A percentile compares a stretch with the other conserved stretches of the same genome.
These are phyloP conservation scores for Erigeron philadelphicus DNA, from an alignment of 140 eudicot genomes.

Conservation along the genomic window DNA sequence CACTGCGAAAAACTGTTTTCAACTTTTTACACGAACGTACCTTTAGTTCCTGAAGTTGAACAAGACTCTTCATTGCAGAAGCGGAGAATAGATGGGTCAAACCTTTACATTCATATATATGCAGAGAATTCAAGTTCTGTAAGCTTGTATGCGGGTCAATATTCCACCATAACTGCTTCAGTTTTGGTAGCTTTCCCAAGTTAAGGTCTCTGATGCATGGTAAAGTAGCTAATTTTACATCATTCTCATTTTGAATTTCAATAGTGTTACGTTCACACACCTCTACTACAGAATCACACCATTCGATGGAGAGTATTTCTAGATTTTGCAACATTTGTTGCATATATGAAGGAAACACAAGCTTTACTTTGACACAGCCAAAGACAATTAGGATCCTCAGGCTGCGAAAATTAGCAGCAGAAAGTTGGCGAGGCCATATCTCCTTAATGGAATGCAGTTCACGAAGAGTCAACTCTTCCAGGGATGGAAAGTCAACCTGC, in stretches of 20 bases:
- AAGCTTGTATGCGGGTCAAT: constrained; percentile 28
- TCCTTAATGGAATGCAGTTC: constrained; percentile 37
- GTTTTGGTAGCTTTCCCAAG: constrained; percentile 36
- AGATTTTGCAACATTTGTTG: constrained; percentile 33
- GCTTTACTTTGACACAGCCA: constrained; percentile 26
- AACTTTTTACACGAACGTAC: constrained; percentile 38
- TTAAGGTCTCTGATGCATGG: constrained; percentile 38
- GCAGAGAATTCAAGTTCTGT: constrained; percentile 35
- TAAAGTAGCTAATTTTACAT: constrained; percentile 23
- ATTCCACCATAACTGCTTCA: constrained; percentile 44
- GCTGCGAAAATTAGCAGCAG: constrained; percentile 37
- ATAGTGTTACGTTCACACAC: constrained; percentile 25
- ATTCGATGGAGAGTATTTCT: constrained; percentile 39
- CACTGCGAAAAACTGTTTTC: constrained; percentile 29
- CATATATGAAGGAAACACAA: constrained; percentile 33
- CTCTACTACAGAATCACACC: constrained; percentile 44
- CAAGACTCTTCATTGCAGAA: constrained; percentile 36
- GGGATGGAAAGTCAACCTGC: constrained; percentile 42
- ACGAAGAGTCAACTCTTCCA: constrained; percentile 47
- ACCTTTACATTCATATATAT: constrained; percentile 36
- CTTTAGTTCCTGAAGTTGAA: constrained; percentile 38
- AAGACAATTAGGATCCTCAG: constrained; percentile 34
- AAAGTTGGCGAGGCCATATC: constrained; percentile 33
- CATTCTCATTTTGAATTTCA: constrained; percentile 14
- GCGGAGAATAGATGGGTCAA: constrained; percentile 36